These are phyloP conservation scores for Aureobasidium sp. DNA, from an alignment of 2,329 filamentous ascomycete genomes.

Conservation along the genomic window DNA sequence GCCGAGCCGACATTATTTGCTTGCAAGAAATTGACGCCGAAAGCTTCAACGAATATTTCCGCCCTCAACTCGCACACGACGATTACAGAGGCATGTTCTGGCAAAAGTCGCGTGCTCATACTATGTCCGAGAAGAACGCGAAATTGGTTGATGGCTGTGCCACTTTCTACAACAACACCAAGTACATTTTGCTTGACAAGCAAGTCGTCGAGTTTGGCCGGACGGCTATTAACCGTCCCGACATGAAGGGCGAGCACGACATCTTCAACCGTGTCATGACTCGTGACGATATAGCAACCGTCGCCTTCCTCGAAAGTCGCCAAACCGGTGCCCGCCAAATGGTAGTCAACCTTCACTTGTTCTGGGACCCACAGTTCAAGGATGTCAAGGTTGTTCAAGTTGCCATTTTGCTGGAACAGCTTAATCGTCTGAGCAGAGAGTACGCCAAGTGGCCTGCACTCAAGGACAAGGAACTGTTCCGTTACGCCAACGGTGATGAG, in stretches of 20 bases:
- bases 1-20: conserved; percentile 82
- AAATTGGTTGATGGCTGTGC: conserved; percentile 91
- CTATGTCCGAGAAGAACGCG: conserved; percentile 83
- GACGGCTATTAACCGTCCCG: conserved; percentile 84
- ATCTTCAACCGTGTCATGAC: conserved; percentile 99
- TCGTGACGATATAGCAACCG: conserved; percentile 89
- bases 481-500: conserved; percentile 38
- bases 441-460: conserved; percentile 72
- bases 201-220: conserved; percentile 86
- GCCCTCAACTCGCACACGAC: conserved; percentile 71
- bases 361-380: conserved; percentile 83
- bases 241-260: conserved; percentile 95
- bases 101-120: conserved; percentile 81
- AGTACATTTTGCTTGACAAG: conserved; percentile 81
- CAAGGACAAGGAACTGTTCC: conserved; percentile 60
- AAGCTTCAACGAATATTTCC: conserved; percentile 85
- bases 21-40: conserved; percentile 90
- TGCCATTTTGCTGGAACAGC: conserved; percentile 86
- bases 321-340: conserved; percentile 84
- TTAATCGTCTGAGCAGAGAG: conserved; percentile 76
- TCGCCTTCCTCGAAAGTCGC: conserved; percentile 87
- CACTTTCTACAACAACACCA: conserved; percentile 91
- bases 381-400: conserved; percentile 97
- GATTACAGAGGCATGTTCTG: conserved; percentile 94
- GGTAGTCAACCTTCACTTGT: conserved; percentile 86